Percentiles rank a stretch among this genome's conserved stretches.
phyloP scores from a whole-genome alignment of 2,329 filamentous ascomycete species.

The Uncinocarpus reesii region DNA sequence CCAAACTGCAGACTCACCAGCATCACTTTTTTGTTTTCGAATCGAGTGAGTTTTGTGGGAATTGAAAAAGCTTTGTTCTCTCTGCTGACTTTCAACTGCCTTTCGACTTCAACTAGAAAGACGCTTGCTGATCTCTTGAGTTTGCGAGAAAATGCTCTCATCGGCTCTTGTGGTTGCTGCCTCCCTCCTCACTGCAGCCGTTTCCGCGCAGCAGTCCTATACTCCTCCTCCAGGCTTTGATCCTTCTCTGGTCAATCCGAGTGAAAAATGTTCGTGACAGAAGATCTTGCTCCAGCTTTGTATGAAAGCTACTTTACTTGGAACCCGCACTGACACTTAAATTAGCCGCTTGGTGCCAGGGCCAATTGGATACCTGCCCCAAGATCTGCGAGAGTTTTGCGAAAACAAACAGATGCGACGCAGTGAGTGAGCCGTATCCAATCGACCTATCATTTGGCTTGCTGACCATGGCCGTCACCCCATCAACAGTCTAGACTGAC shows the following conservation, averaged over 20 bases:
- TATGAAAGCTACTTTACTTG: no score
- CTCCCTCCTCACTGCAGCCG: slow-evolving; percentile 38
- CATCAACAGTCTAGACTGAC: slow-evolving; percentile 39
- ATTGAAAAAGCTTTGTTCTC: not conserved
- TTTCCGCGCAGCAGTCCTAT: slow-evolving; percentile 33
- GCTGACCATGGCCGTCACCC: not conserved
- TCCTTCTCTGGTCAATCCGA: slow-evolving; percentile 30
- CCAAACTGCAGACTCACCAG: no score
- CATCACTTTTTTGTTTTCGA: no score
- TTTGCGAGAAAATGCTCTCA: slow-evolving; percentile 28
- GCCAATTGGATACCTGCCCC: slow-evolving; percentile 50
- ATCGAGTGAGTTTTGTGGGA: not conserved
- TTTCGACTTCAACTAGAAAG: not conserved
- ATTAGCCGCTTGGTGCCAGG: slow-evolving; percentile 50
- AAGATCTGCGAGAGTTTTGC: slow-evolving; percentile 46
- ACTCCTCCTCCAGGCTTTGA: slow-evolving; percentile 35
- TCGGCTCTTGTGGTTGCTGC: slow-evolving; percentile 38
- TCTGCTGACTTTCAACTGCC: not conserved
- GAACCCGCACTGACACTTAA: no score
- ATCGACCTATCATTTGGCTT: not conserved
- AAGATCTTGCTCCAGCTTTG: not conserved
- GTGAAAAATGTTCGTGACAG: slow-evolving; percentile 25
- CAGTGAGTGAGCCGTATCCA: slow-evolving; percentile 37
- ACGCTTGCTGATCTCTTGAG: no score
- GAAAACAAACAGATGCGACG: slow-evolving; percentile 45